phyloP scores from a whole-genome alignment of 2,329 filamentous ascomycete genomes.

The Corynespora cassiicola region DNA sequence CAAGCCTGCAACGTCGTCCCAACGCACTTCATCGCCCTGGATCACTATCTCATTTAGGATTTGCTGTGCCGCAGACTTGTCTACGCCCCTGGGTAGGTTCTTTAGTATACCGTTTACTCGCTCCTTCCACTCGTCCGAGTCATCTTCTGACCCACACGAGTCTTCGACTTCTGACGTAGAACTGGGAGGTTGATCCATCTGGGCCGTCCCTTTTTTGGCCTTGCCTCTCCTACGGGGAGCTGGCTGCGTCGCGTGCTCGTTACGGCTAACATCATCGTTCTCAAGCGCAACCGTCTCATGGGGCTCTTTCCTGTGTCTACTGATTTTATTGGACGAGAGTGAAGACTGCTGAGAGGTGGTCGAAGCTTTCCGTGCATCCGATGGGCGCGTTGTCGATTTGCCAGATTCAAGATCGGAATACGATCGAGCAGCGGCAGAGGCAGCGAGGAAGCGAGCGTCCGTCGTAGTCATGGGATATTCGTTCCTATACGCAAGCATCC shows the following conservation, averaged over 20 bases:
- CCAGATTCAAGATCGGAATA: conserved; percentile 29
- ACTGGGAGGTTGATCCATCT: conserved; percentile 39
- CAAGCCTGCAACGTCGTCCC: conserved; percentile 90
- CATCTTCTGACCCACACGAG: conserved; percentile 26
- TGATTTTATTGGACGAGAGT: neutral
- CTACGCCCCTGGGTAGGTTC: conserved; percentile 80
- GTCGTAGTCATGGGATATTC: conserved; percentile 51
- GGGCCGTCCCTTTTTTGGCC: conserved; percentile 34
- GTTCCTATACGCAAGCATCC: conserved; percentile 54
- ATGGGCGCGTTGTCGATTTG: conserved; percentile 17
- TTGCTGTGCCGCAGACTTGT: conserved; percentile 82
- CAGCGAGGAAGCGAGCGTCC: conserved; percentile 31
- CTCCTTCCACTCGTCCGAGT: conserved; percentile 45
- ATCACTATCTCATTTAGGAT: conserved; percentile 97
- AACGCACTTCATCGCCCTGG: conserved; percentile 91
- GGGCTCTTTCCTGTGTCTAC: conserved; percentile 21
- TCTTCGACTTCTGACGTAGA: conserved; percentile 34
- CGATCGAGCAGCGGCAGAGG: conserved; percentile 40
- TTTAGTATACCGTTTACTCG: conserved; percentile 64
- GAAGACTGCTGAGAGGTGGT: neutral
- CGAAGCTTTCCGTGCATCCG: conserved; percentile 14
- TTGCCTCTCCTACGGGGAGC: conserved; percentile 34
- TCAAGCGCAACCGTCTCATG: conserved; percentile 26
- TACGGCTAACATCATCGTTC: conserved; percentile 26
- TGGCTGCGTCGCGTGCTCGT: conserved; percentile 19